Conservation (phyloP, 495 filamentous ascomycete species). For the Cladorrhinum samala region DNA sequence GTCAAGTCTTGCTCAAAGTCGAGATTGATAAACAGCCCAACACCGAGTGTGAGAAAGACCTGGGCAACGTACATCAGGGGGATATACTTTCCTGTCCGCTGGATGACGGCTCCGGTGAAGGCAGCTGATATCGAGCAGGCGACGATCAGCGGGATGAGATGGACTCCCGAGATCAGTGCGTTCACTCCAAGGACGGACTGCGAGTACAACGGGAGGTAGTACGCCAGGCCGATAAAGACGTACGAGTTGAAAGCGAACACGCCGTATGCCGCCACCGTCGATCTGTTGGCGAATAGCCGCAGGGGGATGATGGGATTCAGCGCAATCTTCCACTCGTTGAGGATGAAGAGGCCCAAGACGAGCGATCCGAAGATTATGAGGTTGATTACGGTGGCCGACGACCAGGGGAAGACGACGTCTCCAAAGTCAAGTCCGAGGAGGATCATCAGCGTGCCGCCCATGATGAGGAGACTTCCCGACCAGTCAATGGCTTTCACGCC, state of each 20-base stretch:
- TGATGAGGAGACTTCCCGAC: slow-evolving; percentile 59
- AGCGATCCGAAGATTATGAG: slow-evolving; percentile 67
- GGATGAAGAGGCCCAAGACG: slow-evolving; percentile 51
- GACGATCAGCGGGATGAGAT: slow-evolving; percentile 65
- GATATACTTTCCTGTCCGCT: slow-evolving; percentile 54
- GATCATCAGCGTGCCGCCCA: slow-evolving; percentile 69
- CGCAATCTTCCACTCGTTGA: slow-evolving; percentile 63
- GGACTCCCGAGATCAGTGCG: slow-evolving; percentile 68
- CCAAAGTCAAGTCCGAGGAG: slow-evolving; percentile 72
- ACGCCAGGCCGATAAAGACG: slow-evolving; percentile 62
- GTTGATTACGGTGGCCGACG: slow-evolving; percentile 63
- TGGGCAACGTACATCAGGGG: slow-evolving; percentile 47
- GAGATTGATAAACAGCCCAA: slow-evolving; percentile 56
- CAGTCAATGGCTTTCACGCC: slow-evolving; percentile 71
- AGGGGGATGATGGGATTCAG: slow-evolving; percentile 68
- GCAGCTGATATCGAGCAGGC: slow-evolving; percentile 56
- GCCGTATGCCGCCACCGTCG: slow-evolving; percentile 51
- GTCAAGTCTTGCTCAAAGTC: slow-evolving; percentile 37
- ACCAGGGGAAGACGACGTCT: slow-evolving; percentile 64
- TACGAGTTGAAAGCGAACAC: slow-evolving; percentile 58
- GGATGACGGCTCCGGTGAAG: slow-evolving; percentile 47
- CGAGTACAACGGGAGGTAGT: slow-evolving; percentile 70
- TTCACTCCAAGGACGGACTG: slow-evolving; percentile 64
- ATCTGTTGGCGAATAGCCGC: slow-evolving; percentile 53
- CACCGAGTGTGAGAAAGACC: slow-evolving; percentile 50